A percentile compares a stretch with the other conserved stretches of the same genome.
phyloP scores from a whole-genome alignment of 2,329 filamentous ascomycete species.

The Trichoderma brevicompactum region DNA sequence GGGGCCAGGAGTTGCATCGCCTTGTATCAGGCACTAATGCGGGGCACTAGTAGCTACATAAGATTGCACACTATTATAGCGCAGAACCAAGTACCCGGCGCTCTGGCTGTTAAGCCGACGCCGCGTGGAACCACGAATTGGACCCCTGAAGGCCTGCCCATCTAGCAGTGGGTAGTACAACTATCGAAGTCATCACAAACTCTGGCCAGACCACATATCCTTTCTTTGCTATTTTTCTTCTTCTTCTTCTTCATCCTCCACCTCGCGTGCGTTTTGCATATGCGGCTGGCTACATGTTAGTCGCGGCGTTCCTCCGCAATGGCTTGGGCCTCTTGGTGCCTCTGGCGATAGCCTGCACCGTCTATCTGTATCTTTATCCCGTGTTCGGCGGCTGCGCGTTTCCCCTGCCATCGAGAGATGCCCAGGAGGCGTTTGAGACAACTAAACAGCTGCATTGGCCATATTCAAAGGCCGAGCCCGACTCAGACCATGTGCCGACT shows the following conservation, averaged over 20 bases:
- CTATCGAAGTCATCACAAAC: background rate
- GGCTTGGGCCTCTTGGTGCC: conserved; percentile 60
- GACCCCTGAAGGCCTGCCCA: conserved; percentile 14
- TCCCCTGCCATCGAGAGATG: conserved; percentile 56
- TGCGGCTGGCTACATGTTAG: conserved; percentile 55
- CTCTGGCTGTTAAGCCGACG: conserved; percentile 3
- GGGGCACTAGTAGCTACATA: conserved; percentile 7
- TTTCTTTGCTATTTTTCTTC: background rate
- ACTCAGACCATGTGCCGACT: conserved; percentile 34
- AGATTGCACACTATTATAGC: background rate
- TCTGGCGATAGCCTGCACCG: conserved; percentile 69
- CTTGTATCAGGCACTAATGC: conserved; percentile 14
- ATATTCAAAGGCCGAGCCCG: conserved; percentile 34
- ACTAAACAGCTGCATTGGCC: conserved; percentile 51
- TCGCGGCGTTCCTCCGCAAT: conserved; percentile 59
- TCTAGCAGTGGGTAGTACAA: background rate
- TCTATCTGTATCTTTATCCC: conserved; percentile 89
- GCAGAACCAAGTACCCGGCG: background rate
- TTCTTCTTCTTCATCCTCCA: background rate
- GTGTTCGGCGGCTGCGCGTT: conserved; percentile 80
- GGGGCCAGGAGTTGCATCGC: too few species aligned
- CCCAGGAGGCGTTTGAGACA: conserved; percentile 41
- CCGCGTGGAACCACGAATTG: background rate
- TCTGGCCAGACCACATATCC: background rate
- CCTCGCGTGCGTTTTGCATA: conserved; percentile 34